phyloP scores from a whole-genome alignment of 2,329 filamentous ascomycete species.

The Myriangium duriaei region DNA sequence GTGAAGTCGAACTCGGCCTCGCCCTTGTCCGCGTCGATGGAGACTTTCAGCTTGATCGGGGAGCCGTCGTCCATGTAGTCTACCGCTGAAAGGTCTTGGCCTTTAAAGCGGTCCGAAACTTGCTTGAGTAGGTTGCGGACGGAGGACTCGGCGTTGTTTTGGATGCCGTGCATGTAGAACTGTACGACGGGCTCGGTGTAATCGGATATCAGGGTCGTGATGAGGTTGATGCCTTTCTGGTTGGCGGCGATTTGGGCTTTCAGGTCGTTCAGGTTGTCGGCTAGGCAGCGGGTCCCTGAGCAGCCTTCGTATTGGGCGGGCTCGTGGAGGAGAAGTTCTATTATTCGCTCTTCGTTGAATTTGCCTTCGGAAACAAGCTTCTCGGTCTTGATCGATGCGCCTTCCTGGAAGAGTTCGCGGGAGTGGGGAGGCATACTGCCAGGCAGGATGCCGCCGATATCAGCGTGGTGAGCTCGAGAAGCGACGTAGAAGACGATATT shows the following conservation, averaged over 20 bases:
- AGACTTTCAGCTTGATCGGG: constrained; percentile 61
- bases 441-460: constrained; percentile 72
- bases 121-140: constrained; percentile 62
- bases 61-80: constrained; percentile 85
- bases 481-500: constrained; percentile 74
- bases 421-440: constrained; percentile 74
- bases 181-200: constrained; percentile 67
- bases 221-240: constrained; percentile 70
- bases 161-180: constrained; percentile 74
- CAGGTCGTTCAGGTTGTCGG: constrained; percentile 74
- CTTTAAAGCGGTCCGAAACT: constrained; percentile 56
- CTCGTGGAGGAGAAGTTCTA: constrained; percentile 53
- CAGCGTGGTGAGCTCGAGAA: constrained; percentile 68
- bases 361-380: constrained; percentile 64
- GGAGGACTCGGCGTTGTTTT: constrained; percentile 64
- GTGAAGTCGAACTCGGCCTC: constrained; percentile 68
- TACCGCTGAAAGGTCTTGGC: constrained; percentile 56
- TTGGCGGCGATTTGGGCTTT: constrained; percentile 82
- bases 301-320: constrained; percentile 65
- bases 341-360: constrained; percentile 68
- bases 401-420: constrained; percentile 45
- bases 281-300: constrained; percentile 64
- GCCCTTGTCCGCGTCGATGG: constrained; percentile 60
- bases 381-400: constrained; percentile 42
- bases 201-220: constrained; percentile 60